phyloP scores from a whole-genome alignment of 805 yeast genomes.

The Wilhelminamyces savonicus region DNA sequence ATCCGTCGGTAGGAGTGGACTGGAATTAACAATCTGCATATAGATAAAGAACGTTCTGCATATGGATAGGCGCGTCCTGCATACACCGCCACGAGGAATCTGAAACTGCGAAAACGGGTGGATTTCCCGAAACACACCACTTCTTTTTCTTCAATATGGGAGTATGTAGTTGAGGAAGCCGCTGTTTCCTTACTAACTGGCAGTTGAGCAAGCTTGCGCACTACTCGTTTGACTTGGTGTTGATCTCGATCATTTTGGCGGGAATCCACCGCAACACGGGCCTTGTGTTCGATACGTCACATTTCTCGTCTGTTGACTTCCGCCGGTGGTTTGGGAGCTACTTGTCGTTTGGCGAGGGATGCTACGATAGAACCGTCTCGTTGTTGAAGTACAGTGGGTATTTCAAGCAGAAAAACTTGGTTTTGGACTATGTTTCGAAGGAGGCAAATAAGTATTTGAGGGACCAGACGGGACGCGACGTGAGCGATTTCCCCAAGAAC shows the following conservation, averaged over 20 bases:
- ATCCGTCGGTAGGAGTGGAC: too few relatives aligned
- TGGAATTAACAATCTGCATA: too few relatives aligned
- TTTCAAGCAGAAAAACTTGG: conserved; percentile 41
- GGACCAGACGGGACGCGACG: conserved; percentile 12
- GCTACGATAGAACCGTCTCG: conserved; percentile 45
- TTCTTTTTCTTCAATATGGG: too few relatives aligned
- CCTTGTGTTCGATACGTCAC: conserved; percentile 45
- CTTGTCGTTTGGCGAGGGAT: conserved; percentile 54
- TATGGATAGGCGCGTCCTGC: too few relatives aligned
- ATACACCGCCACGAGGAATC: too few relatives aligned
- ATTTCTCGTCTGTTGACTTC: conserved; percentile 41
- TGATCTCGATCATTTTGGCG: conserved; percentile 77
- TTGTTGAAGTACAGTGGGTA: conserved; percentile 42
- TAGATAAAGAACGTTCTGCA: too few relatives aligned
- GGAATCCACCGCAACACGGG: conserved; percentile 86
- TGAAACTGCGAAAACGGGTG: too few relatives aligned
- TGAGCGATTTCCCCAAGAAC: conserved; percentile 1
- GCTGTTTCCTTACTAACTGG: not conserved
- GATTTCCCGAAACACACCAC: too few relatives aligned
- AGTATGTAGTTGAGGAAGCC: too few relatives aligned
- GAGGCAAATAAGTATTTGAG: conserved; percentile 24
- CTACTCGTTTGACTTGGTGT: conserved; percentile 68
- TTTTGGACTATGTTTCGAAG: conserved; percentile 27
- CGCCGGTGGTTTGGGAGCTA: conserved; percentile 47
- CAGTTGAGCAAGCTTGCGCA: conserved; percentile 65